phyloP scores from a whole-genome alignment of 1,284 basidiomycete genomes.

The Heterobasidion irregulare region DNA sequence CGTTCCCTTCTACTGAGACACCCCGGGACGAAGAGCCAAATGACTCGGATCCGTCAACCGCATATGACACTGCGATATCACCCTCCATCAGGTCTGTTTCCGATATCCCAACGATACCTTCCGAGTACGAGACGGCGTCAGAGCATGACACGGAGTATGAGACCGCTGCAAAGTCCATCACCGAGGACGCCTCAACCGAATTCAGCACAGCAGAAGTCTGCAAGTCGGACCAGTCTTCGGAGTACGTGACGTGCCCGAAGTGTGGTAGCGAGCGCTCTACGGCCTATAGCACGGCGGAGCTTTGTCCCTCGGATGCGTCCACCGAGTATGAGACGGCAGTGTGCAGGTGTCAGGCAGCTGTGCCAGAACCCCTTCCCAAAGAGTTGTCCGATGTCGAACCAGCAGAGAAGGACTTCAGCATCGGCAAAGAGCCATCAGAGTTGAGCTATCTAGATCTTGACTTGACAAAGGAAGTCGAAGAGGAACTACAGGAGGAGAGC shows the following conservation, averaged over 20 bases:
- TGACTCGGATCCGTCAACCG: slow-evolving; percentile 16
- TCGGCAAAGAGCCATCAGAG: not conserved
- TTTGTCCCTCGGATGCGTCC: slow-evolving; percentile 32
- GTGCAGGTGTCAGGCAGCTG: slow-evolving; percentile 12
- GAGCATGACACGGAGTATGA: slow-evolving; percentile 39
- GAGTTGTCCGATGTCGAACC: not conserved
- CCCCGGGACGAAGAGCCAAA: slow-evolving; percentile 13
- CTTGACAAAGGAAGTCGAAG: not conserved
- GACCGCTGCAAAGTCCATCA: slow-evolving; percentile 30
- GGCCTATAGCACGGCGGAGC: slow-evolving; percentile 42
- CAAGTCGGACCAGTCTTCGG: slow-evolving; percentile 22
- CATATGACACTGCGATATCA: slow-evolving; percentile 23
- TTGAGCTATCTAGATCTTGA: not conserved
- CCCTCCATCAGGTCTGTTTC: slow-evolving; percentile 35
- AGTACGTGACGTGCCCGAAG: slow-evolving; percentile 41
- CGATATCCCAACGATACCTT: slow-evolving; percentile 44
- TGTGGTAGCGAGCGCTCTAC: slow-evolving; percentile 31
- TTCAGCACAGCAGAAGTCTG: slow-evolving; percentile 14
- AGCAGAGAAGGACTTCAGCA: not conserved
- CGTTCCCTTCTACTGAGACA: slow-evolving; percentile 25
- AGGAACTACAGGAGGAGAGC: not conserved
- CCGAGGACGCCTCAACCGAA: slow-evolving; percentile 12
- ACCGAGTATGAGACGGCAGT: slow-evolving; percentile 27
- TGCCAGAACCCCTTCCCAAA: not conserved
- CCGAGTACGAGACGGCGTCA: slow-evolving; percentile 44